Evolutionary conservation across 257 asterid species (phyloP), one percentile per base, ranked within the genome.

Genomic region (Plantago elongata): DNA sequence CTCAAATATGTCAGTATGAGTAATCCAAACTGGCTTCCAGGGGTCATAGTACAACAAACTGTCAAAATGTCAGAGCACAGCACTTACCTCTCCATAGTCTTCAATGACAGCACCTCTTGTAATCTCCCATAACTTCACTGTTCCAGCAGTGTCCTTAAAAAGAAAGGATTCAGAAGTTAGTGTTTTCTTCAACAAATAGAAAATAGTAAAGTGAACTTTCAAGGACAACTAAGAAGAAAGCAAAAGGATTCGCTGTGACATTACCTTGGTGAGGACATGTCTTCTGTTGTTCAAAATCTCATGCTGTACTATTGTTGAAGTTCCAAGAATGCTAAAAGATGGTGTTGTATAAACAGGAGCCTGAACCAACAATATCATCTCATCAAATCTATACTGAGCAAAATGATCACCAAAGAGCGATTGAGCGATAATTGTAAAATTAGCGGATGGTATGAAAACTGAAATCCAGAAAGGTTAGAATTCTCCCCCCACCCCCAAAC

Each of bases 261-360:
- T 71, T 81, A 92, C 99, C 96, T 92, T 92, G 1, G 99, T 92
- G 71, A 92, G 81, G 76, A 92, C 95, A 75, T 89, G 96, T 72
- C 96, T 83, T 69, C 84, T 81, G 62, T 92, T 86, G 73, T 92
- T 92, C 66, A 92, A 64, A 75, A 92, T 86, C 83, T 92, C 99
- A 73, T 86, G 93, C 74, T 92, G 95, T 77, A 92, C 97, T 66
- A 89, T 83, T 63, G 96, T 87, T 12, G 99, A 79, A 51, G 95
- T 78, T 60, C 96, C 98, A 47, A 62, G 57, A 63, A 91, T 83
- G 81, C 84, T 85, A 49, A 71, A 74, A 61, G 92, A 81, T 9
- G 96, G 96, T 81, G 81, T 94, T 79, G 69, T 74, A 79, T 79
- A 84, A 43, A 90, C 86, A 61, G 98, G 95, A 66, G 84, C 91